Conservation (phyloP, 225 moss, liverwort and hornwort species). For the Lunularia cruciata region DNA sequence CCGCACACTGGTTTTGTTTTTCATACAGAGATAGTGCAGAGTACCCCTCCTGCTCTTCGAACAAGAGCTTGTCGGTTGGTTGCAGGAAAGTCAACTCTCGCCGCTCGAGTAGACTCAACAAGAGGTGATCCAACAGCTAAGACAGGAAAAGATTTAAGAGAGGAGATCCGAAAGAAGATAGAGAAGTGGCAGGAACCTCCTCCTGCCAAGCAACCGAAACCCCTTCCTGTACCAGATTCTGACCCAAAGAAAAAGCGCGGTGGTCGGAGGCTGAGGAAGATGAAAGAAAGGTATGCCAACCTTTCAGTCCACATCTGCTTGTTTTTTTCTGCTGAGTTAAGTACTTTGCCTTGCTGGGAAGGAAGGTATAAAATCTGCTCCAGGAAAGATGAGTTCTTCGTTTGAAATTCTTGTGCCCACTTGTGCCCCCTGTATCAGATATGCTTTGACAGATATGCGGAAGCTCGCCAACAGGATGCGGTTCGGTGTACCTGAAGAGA, state of each 20-base stretch:
- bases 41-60: constrained; percentile 86
- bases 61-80: constrained; percentile 81
- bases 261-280: constrained; percentile 89
- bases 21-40: constrained; percentile 94
- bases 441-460: constrained; percentile 96
- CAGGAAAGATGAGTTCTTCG: no score
- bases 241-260: constrained; percentile 98
- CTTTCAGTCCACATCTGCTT: not conserved
- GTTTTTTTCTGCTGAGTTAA: no score
- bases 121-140: constrained; percentile 79
- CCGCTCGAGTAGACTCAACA: constrained; percentile 83
- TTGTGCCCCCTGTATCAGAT: no score
- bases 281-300: constrained; percentile 80
- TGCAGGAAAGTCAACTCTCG: constrained; percentile 88
- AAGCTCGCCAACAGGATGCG: constrained; percentile 99
- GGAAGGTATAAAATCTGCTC: not conserved
- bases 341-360: not conserved
- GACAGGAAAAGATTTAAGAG: constrained; percentile 68
- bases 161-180: constrained; percentile 91
- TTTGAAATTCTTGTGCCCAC: no score
- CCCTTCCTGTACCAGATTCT: constrained; percentile 89
- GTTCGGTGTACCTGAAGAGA: constrained; percentile 96
- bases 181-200: constrained; percentile 99
- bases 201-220: constrained; percentile 93
- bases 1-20: constrained; percentile 92